A percentile compares a stretch with the other conserved stretches of the same genome.
phyloP scores from a whole-genome alignment of 1,139 yeast species.

The Geotrichum citri-aurantii region DNA sequence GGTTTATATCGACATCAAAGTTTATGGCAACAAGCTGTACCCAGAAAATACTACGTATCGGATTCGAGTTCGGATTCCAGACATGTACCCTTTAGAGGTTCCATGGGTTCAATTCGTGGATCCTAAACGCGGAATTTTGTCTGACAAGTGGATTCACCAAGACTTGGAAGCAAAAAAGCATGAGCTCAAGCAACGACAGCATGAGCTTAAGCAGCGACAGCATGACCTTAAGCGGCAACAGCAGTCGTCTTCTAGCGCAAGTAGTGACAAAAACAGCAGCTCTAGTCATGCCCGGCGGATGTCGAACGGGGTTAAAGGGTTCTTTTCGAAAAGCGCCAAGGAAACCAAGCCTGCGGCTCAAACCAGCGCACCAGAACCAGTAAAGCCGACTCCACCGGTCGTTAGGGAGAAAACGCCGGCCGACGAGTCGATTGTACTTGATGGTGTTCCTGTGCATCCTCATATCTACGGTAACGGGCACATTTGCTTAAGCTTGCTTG shows the following conservation, averaged over 20 bases:
- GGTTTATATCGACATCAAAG: constrained; percentile 36
- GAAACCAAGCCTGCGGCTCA: constrained; percentile 5
- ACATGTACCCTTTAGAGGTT: constrained; percentile 56
- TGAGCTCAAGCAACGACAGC: neutral
- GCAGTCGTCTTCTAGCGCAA: neutral
- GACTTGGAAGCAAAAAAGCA: neutral
- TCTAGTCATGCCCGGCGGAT: neutral
- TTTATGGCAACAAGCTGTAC: constrained; percentile 36
- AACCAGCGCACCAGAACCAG: neutral
- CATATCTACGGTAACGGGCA: constrained; percentile 72
- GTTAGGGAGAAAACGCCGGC: constrained; percentile 15
- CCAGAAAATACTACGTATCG: constrained; percentile 33
- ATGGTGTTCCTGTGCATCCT: constrained; percentile 57
- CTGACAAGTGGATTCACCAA: neutral
- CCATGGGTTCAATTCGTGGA: constrained; percentile 54
- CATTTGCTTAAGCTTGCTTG: constrained; percentile 51
- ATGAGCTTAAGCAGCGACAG: neutral
- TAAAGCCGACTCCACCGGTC: neutral
- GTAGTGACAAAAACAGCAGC: neutral
- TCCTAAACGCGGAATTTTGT: constrained; percentile 1
- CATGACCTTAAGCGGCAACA: neutral
- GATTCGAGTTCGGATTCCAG: constrained; percentile 41
- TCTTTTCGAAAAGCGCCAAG: neutral
- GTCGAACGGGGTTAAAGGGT: neutral
- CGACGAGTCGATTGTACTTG: constrained; percentile 21